These are phyloP conservation scores for Apostasia ramifera DNA, from an alignment of 106 monocot genomes.

Conservation along the genomic window DNA sequence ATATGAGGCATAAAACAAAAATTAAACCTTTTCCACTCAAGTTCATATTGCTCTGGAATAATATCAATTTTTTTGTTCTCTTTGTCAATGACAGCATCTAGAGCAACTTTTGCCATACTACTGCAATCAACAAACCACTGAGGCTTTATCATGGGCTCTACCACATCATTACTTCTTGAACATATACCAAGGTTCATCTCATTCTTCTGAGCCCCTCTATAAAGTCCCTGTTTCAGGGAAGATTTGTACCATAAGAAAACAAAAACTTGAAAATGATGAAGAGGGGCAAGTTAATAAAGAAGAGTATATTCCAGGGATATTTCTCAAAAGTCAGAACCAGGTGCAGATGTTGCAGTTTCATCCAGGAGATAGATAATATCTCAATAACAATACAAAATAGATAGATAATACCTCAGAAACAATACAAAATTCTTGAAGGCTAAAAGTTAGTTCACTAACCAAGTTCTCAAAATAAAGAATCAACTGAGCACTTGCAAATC, in stretches of 20 bases:
- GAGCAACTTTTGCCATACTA: slow-evolving; percentile 72
- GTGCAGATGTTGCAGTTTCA: too few species aligned
- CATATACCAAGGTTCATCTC: slow-evolving; percentile 90
- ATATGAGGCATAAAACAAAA: neutral
- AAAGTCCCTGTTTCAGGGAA: slow-evolving; percentile 54
- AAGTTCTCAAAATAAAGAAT: too few species aligned
- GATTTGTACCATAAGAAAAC: neutral
- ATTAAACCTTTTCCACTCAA: slow-evolving; percentile 80
- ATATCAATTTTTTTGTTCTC: slow-evolving; percentile 78
- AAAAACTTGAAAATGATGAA: too few species aligned
- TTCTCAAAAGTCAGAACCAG: too few species aligned
- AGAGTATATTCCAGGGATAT: too few species aligned
- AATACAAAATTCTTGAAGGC: too few species aligned
- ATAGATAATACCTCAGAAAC: too few species aligned
- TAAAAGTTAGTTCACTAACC: too few species aligned
- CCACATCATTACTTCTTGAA: slow-evolving; percentile 90
- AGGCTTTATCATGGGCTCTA: slow-evolving; percentile 94
- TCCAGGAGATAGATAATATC: too few species aligned
- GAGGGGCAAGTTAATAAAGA: too few species aligned
- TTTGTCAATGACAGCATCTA: slow-evolving; percentile 67
- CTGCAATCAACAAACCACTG: slow-evolving; percentile 94
- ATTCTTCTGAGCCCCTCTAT: slow-evolving; percentile 73
- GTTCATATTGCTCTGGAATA: slow-evolving; percentile 81
- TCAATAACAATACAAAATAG: too few species aligned
- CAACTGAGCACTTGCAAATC: too few species aligned